A percentile compares a stretch with the other conserved stretches of the same genome.
Conservation (phyloP, 345 rosid genomes). For the Euphorbia tirucalli region DNA sequence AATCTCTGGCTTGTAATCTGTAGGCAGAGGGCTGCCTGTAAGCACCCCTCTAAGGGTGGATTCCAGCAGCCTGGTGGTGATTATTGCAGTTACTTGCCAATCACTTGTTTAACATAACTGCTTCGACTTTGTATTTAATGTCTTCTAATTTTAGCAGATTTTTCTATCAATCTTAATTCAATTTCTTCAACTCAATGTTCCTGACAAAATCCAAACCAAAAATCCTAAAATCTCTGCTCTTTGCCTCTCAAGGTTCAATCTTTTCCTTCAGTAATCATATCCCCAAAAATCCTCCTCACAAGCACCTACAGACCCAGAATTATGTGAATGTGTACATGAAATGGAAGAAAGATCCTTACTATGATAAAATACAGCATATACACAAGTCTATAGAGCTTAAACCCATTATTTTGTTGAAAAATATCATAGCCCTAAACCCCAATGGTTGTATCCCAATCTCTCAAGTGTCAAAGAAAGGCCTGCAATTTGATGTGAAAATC, state of each 20-base stretch:
- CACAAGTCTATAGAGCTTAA: conserved; percentile 65
- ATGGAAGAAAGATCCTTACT: conserved; percentile 78
- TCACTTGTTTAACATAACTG: too few relatives aligned
- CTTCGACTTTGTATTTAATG: too few relatives aligned
- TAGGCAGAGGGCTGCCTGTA: too few relatives aligned
- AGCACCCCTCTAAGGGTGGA: too few relatives aligned
- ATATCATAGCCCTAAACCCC: conserved; percentile 47
- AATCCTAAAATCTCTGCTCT: conserved; percentile 34
- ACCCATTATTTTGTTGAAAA: conserved; percentile 62
- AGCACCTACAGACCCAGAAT: conserved; percentile 33
- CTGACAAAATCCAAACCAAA: conserved; percentile 26
- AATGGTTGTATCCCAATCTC: conserved; percentile 68
- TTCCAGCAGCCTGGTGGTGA: too few relatives aligned
- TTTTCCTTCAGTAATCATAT: conserved; percentile 1
- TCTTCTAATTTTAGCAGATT: not conserved
- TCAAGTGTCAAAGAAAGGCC: conserved; percentile 65
- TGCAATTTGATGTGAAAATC: conserved; percentile 59
- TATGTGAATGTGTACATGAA: conserved; percentile 87
- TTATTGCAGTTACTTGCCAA: too few relatives aligned
- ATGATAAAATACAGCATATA: conserved; percentile 64
- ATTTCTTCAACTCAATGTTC: conserved; percentile 30
- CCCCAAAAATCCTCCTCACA: conserved; percentile 10
- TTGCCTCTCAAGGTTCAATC: conserved; percentile 21
- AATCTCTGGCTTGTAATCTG: too few relatives aligned
- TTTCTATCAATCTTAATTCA: not conserved